Percentiles rank a stretch among this genome's conserved stretches.
These are phyloP conservation scores for Aspergillus diversus DNA, from an alignment of 495 filamentous ascomycete genomes.

Conservation along the genomic window DNA sequence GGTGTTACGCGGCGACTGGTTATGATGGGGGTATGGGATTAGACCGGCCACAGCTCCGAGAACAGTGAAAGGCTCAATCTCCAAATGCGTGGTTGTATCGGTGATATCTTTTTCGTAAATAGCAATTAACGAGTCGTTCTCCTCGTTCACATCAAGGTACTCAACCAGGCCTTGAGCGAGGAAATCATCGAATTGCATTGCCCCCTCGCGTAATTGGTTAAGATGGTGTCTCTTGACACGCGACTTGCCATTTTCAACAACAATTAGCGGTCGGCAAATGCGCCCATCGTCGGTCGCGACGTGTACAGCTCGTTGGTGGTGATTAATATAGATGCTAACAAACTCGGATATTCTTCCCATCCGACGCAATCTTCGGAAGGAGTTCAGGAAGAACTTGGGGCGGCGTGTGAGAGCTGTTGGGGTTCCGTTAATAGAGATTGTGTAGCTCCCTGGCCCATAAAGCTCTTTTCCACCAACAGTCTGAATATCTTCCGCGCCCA, in stretches of 20 bases:
- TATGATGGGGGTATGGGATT: constrained; percentile 98
- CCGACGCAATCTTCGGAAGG: constrained; percentile 81
- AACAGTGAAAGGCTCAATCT: constrained; percentile 97
- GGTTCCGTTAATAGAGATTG: constrained; percentile 94
- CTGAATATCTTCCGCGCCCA: constrained; percentile 78
- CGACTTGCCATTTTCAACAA: constrained; percentile 84
- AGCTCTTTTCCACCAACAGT: constrained; percentile 78
- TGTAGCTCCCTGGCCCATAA: constrained; percentile 78
- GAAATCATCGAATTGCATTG: constrained; percentile 90
- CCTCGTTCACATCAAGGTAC: constrained; percentile 97
- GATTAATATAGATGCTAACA: constrained; percentile 92
- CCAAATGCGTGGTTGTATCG: constrained; percentile 83
- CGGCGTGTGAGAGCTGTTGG: constrained; percentile 80
- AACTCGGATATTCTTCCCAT: constrained; percentile 91
- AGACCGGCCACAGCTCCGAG: constrained; percentile 96
- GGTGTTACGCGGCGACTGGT: constrained; percentile 97
- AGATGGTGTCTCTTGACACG: constrained; percentile 77
- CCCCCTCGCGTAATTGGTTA: constrained; percentile 75
- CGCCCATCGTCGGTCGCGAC: constrained; percentile 96
- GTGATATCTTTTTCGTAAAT: constrained; percentile 83
- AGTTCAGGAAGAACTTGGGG: constrained; percentile 80
- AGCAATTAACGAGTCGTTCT: constrained; percentile 93
- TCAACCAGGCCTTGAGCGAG: constrained; percentile 86
- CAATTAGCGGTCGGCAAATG: constrained; percentile 91
- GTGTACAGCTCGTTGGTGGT: constrained; percentile 87